Evolutionary conservation across 2,329 filamentous ascomycete species (phyloP).

Genomic region (Elsinoe perseae): DNA sequence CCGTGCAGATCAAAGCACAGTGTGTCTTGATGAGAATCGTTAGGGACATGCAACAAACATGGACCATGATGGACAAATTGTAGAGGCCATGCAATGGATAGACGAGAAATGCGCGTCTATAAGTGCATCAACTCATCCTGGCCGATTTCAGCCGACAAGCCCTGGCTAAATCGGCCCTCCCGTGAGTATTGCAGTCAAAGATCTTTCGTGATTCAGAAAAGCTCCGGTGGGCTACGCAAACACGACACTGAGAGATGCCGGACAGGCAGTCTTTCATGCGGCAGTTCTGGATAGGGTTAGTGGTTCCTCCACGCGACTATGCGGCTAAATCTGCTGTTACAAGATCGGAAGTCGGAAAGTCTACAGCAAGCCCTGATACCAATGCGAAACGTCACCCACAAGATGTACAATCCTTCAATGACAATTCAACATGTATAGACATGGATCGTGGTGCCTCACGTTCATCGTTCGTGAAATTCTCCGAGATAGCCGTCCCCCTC

Average conservation of each 20-base stretch:
- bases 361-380: not conserved
- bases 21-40: too few relatives aligned
- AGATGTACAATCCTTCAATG: not conserved
- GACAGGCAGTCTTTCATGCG: not conserved
- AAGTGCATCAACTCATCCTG: not conserved
- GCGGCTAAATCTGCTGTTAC: not conserved
- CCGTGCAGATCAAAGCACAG: too few relatives aligned
- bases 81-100: not conserved
- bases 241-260: not conserved
- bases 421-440: not conserved
- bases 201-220: not conserved
- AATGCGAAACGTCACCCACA: not conserved
- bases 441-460: too few relatives aligned
- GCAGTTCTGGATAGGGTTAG: not conserved
- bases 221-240: not conserved
- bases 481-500: too few relatives aligned
- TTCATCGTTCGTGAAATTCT: too few relatives aligned
- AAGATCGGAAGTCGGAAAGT: not conserved
- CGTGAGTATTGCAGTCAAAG: not conserved
- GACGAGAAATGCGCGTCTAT: not conserved
- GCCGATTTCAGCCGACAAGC: not conserved
- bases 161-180: not conserved
- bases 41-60: too few relatives aligned
- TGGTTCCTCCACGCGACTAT: not conserved
- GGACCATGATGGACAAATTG: not conserved